Evolutionary conservation across 106 monocot species (phyloP).

Genomic region (Agapanthus africanus): DNA sequence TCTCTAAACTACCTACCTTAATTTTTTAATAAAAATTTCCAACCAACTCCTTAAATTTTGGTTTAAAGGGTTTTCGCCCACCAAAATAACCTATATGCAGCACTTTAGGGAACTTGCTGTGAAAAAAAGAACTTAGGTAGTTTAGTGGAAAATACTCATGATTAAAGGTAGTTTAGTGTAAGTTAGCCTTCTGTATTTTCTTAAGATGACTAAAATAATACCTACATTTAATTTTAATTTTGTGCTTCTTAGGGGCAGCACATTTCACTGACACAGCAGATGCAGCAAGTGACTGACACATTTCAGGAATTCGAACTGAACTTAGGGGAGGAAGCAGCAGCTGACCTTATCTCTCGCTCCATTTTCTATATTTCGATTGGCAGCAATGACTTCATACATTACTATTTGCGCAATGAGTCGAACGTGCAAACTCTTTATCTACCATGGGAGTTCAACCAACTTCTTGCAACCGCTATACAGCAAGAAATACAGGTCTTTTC

Average conservation of each 20-base stretch:
- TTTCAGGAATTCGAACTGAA: constrained; percentile 38
- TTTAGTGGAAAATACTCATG: no score
- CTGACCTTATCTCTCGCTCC: constrained; percentile 46
- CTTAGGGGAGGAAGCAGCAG: constrained; percentile 45
- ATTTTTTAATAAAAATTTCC: no score
- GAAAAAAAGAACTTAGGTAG: no score
- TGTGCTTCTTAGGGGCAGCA: constrained; percentile 87
- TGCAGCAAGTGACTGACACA: constrained; percentile 63
- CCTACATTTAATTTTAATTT: no score
- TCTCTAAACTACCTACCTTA: no score
- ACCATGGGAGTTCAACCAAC: constrained; percentile 72
- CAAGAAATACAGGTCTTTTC: constrained; percentile 48
- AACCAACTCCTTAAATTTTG: no score
- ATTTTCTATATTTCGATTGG: constrained; percentile 81
- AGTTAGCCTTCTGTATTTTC: no score
- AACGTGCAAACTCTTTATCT: constrained; percentile 38
- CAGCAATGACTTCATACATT: constrained; percentile 93
- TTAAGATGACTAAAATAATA: no score
- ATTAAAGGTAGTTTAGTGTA: no score
- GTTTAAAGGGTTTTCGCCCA: no score
- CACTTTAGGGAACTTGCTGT: no score
- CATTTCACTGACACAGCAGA: constrained; percentile 60
- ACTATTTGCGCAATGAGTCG: constrained; percentile 56
- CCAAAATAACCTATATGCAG: no score
- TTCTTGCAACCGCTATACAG: constrained; percentile 37